These are phyloP conservation scores for Akanthomyces uredinophilus DNA, from an alignment of 2,329 filamentous ascomycete species.

Conservation along the genomic window DNA sequence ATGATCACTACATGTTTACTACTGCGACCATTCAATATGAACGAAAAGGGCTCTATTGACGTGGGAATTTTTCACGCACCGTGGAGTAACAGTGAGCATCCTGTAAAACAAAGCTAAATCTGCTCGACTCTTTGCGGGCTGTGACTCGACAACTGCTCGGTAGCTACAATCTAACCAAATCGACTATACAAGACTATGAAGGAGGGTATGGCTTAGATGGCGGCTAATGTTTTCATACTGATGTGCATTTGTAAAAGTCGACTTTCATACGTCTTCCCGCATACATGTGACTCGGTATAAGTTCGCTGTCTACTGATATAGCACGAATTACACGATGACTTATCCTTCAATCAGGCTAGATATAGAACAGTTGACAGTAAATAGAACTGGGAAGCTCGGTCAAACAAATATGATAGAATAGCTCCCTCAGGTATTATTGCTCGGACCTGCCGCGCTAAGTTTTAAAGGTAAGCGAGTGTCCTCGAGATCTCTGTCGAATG, in stretches of 20 bases:
- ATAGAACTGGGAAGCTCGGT: too few species aligned
- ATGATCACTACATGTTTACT: neutral
- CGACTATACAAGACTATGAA: neutral
- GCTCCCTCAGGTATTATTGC: too few species aligned
- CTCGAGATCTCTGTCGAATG: too few species aligned
- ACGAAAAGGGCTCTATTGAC: neutral
- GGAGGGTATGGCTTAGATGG: conserved; percentile 8
- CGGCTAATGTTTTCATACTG: neutral
- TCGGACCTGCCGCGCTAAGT: too few species aligned
- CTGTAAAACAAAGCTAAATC: neutral
- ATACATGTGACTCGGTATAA: too few species aligned
- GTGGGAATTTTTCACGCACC: neutral
- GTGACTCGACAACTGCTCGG: neutral
- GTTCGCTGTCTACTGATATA: too few species aligned
- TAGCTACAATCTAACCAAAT: neutral
- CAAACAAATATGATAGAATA: too few species aligned
- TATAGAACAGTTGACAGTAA: too few species aligned
- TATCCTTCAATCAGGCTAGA: too few species aligned
- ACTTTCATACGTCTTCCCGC: neutral
- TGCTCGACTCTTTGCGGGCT: neutral
- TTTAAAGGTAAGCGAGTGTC: too few species aligned
- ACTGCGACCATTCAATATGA: neutral
- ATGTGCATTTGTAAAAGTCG: neutral
- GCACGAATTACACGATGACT: too few species aligned
- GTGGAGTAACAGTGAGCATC: conserved; percentile 2